A percentile compares a stretch with the other conserved stretches of the same genome.
Evolutionary conservation across 257 asterid species (phyloP).

Genomic region (Jacaranda mimosifolia): DNA sequence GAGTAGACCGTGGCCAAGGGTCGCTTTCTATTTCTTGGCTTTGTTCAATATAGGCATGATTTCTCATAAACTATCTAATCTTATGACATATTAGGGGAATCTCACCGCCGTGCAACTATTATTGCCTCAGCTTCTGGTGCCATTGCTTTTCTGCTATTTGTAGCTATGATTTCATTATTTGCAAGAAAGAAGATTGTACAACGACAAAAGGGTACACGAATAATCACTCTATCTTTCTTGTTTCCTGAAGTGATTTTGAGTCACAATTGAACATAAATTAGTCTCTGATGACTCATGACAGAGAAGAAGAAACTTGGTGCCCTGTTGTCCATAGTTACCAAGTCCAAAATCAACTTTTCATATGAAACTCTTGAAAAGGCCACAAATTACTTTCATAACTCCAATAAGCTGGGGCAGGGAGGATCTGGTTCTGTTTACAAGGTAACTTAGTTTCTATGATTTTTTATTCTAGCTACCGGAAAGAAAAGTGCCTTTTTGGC

Average conservation of each 20-base stretch:
- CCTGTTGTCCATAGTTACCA: conserved; percentile 47
- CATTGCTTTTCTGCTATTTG: conserved; percentile 49
- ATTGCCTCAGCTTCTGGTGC: conserved; percentile 55
- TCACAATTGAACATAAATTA: conserved; percentile 2
- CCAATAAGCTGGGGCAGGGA: conserved; percentile 79
- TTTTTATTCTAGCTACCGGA: neutral
- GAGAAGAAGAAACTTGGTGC: conserved; percentile 69
- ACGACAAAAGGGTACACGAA: conserved; percentile 50
- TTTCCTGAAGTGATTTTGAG: neutral
- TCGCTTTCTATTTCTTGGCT: neutral
- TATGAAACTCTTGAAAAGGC: conserved; percentile 79
- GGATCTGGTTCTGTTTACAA: conserved; percentile 85
- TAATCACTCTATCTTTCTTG: neutral
- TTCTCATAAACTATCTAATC: neutral
- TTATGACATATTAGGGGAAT: conserved; percentile 44
- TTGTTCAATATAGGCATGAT: neutral
- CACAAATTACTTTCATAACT: conserved; percentile 56
- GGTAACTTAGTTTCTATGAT: conserved; percentile 44
- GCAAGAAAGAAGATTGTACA: conserved; percentile 47
- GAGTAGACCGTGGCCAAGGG: neutral
- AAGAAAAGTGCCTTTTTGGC: neutral
- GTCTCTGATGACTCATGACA: conserved; percentile 35
- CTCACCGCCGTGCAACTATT: conserved; percentile 53
- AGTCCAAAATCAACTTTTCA: conserved; percentile 64
- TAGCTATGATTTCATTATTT: conserved; percentile 46